These are phyloP conservation scores for Botryococcus braunii DNA, from an alignment of 163 green algal genomes.

Conservation along the genomic window DNA sequence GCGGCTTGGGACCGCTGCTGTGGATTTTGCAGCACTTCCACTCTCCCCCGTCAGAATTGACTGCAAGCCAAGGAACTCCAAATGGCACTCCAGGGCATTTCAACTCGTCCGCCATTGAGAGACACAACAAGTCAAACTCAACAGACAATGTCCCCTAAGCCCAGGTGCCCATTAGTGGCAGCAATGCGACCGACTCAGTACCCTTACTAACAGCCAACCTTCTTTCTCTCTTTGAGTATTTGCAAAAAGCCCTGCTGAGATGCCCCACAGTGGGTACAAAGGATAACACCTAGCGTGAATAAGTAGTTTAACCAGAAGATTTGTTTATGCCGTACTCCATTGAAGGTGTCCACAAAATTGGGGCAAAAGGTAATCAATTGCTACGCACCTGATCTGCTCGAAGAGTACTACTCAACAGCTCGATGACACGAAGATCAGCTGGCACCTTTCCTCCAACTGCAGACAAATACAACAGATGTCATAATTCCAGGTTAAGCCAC, in stretches of 20 bases:
- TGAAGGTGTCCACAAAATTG: too few species aligned
- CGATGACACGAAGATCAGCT: conserved; percentile 23
- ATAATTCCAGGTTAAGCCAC: neutral
- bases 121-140: conserved; percentile 11
- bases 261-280: too few species aligned
- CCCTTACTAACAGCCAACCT: too few species aligned
- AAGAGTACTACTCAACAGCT: conserved; percentile 17
- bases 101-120: too few species aligned
- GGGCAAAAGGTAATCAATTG: too few species aligned
- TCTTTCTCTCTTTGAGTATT: too few species aligned
- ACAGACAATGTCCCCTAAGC: conserved; percentile 2
- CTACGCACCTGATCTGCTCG: conserved; percentile 33
- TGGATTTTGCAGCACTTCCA: conserved; percentile 65
- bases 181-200: too few species aligned
- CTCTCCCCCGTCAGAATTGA: conserved; percentile 80
- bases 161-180: too few species aligned
- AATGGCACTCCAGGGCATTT: neutral
- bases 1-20: conserved; percentile 37
- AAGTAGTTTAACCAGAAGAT: too few species aligned
- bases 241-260: too few species aligned
- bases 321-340: too few species aligned
- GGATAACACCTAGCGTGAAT: too few species aligned
- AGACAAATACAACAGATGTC: conserved; percentile 1
- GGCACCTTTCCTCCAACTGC: conserved; percentile 32
- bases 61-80: conserved; percentile 15